Conservation (phyloP, 441 rosid species). For the Euphorbia schlechtendalii region DNA sequence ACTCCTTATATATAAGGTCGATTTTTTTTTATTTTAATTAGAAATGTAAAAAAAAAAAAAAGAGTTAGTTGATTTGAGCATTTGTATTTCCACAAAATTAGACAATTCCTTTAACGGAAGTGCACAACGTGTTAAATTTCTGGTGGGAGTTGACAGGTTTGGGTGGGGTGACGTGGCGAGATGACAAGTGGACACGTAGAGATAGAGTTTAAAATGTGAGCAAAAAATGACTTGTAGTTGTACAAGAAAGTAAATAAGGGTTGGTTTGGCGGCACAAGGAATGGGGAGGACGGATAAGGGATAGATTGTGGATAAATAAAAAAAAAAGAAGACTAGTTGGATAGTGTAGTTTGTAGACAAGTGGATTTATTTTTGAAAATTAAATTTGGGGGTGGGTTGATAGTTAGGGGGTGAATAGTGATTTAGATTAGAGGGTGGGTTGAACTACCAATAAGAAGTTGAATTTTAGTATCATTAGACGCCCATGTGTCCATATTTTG, state of each 20-base stretch:
- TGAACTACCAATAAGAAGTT: conserved; percentile 36
- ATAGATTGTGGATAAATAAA: conserved; percentile 21
- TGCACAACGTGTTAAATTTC: conserved; percentile 29
- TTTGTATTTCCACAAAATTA: conserved; percentile 19
- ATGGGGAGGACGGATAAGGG: conserved; percentile 17
- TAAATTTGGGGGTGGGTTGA: conserved; percentile 8
- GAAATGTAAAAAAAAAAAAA: neutral
- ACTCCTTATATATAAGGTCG: conserved; percentile 12
- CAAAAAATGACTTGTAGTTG: conserved; percentile 1
- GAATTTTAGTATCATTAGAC: conserved; percentile 17
- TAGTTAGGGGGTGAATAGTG: conserved; percentile 1
- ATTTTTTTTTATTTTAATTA: neutral
- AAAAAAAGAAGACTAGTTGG: conserved; percentile 12
- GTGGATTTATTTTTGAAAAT: conserved; percentile 19
- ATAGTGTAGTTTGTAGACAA: conserved; percentile 12
- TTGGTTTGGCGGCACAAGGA: conserved; percentile 8
- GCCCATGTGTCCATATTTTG: neutral
- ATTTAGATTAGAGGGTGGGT: conserved; percentile 26
- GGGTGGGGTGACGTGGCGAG: conserved; percentile 22
- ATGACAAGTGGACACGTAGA: conserved; percentile 14
- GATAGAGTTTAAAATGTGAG: neutral
- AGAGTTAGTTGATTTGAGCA: conserved; percentile 8
- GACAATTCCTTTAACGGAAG: conserved; percentile 32
- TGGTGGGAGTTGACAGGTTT: conserved; percentile 19
- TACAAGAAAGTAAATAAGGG: conserved; percentile 16